A percentile compares a stretch with the other conserved stretches of the same genome.
Evolutionary conservation across 371 early-diverging fungal species (phyloP).

Genomic region (Haplosporangium sp.): DNA sequence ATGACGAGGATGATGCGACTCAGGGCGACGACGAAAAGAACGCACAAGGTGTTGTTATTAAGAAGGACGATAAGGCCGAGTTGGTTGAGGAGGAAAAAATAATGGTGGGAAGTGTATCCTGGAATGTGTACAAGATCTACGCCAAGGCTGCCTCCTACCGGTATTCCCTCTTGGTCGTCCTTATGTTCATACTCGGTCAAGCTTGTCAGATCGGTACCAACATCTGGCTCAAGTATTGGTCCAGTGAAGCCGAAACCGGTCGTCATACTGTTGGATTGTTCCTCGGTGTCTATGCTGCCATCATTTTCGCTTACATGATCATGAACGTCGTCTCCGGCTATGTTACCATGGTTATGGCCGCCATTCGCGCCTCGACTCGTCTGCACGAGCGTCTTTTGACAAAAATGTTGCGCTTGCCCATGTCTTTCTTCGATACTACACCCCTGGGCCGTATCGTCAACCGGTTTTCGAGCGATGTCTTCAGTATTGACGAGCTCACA

Average conservation of each 20-base stretch:
- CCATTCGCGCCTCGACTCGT: constrained; percentile 42
- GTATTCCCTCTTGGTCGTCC: constrained; percentile 19
- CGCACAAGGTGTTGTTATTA: not conserved
- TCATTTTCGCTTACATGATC: constrained; percentile 29
- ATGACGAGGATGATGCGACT: constrained; percentile 14
- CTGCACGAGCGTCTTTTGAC: constrained; percentile 57
- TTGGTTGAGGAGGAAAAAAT: constrained; percentile 72
- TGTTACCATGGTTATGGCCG: constrained; percentile 47
- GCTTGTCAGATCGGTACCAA: constrained; percentile 58
- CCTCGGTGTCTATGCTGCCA: constrained; percentile 43
- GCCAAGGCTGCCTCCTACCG: constrained; percentile 62
- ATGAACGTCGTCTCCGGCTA: constrained; percentile 41
- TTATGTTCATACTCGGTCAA: constrained; percentile 24
- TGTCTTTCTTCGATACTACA: constrained; percentile 58
- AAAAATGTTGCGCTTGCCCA: constrained; percentile 66
- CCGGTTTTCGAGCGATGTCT: constrained; percentile 66
- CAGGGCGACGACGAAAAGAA: constrained; percentile 43
- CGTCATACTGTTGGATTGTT: constrained; percentile 17
- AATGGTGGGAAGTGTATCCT: constrained; percentile 68
- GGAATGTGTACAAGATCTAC: constrained; percentile 67
- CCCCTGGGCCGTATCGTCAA: constrained; percentile 82
- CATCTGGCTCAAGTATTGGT: constrained; percentile 71
- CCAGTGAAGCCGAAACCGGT: constrained; percentile 40
- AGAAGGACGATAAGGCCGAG: constrained; percentile 52
- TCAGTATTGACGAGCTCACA: constrained; percentile 24